Base-by-base conservation (phyloP, 129 eudicot species). In the Chrysanthemum seticuspe region DNA sequence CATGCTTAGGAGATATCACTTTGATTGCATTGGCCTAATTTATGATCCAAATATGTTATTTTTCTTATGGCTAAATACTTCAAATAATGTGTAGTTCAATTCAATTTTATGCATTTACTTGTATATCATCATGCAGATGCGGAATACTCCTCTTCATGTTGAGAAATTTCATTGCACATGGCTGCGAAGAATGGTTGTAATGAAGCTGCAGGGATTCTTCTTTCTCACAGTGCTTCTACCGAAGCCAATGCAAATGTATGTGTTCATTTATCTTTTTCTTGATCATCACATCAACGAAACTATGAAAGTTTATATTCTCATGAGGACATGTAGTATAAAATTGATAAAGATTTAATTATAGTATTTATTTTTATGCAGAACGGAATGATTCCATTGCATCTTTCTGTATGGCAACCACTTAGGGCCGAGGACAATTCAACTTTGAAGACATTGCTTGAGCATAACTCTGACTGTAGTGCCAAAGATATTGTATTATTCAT, bases 221-320 rank as follows among this genome's bases (percentile, higher is more conserved):
- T 91, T 63, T 82, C 91, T 73, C 92, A 81, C 47, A 97, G 97
- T 78, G 91, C 98, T 67, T 84, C 73, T 78, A 73, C 86, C 23
- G 97, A 94, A 86, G 96, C 98, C 76, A 90, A 87, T 81, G 97
- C 98, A 76, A 94, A 94, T 86, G 98, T 90, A 55, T 3, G 82
- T 74, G 19, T 75, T 63, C 25, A 29, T 0, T 23, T 6, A 21
- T 21, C 21, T 21, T 21, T 21, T 21, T 21, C 21, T 21, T 21
- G 21, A 21, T 21, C 21, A 21, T 21, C 21, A 21, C 21, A 21
- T 21, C 21, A 21, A 21, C 0, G 21, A 21, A 21, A 21, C 21
- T 21, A 21, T 21, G 21, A 21, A 21, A 21, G 21, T 21, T 21
- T 21, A 21, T 21, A 21, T 21, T 21, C 21, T 21, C 21, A 21